These are phyloP conservation scores for Arabidopsis lyrata DNA, from an alignment of 441 rosid species.

Conservation along the genomic window DNA sequence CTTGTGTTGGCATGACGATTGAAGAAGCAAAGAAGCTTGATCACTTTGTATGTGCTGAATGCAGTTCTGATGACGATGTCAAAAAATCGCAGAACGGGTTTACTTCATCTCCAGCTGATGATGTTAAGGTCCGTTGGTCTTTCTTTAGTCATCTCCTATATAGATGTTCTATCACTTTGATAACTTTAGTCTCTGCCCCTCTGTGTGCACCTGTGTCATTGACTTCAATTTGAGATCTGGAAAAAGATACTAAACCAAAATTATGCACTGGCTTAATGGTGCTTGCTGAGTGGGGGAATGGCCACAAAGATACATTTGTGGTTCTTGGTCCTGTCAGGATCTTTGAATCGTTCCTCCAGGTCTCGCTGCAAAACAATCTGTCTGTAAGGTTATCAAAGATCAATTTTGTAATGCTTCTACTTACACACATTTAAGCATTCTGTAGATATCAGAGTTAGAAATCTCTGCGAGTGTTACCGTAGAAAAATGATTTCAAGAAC, in stretches of 20 bases:
- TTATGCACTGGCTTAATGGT: conserved; percentile 11
- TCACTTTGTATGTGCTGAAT: conserved; percentile 80
- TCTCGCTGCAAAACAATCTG: conserved; percentile 17
- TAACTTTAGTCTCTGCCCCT: conserved; percentile 8
- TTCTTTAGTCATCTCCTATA: not conserved
- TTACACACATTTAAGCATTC: not conserved
- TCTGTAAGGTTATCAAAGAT: conserved; percentile 20
- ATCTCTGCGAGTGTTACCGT: not conserved
- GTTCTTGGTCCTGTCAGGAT: conserved; percentile 22
- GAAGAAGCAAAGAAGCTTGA: conserved; percentile 90
- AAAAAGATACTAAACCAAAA: conserved; percentile 15
- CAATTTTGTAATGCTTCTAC: conserved; percentile 8
- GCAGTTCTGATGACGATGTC: conserved; percentile 69
- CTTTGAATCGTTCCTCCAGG: not conserved
- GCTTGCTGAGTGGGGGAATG: conserved; percentile 14
- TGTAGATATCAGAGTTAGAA: not conserved
- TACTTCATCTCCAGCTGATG: conserved; percentile 63
- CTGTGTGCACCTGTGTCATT: conserved; percentile 25
- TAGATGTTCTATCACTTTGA: conserved; percentile 10
- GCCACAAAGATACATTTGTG: conserved; percentile 19
- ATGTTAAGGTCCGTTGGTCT: conserved; percentile 58
- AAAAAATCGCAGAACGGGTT: conserved; percentile 67
- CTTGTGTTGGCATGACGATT: conserved; percentile 85
- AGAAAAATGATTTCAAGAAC: not conserved
- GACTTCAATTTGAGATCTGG: conserved; percentile 25